Percentiles rank a stretch among this genome's conserved stretches.
phyloP scores from a whole-genome alignment of 2,329 filamentous ascomycete species.

The Moelleriella libera region DNA sequence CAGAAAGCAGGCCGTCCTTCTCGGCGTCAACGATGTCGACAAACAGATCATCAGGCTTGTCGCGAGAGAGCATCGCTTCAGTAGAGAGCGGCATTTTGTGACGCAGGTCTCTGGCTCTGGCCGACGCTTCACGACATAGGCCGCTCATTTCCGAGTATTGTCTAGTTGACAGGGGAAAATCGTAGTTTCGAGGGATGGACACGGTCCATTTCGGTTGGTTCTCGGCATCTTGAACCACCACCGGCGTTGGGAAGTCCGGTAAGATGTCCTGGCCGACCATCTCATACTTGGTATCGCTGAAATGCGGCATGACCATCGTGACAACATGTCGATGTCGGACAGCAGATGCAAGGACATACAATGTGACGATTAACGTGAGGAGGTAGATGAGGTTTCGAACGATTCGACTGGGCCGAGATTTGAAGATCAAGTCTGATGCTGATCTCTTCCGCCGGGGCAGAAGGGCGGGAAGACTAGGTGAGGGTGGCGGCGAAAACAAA shows the following conservation, averaged over 20 bases:
- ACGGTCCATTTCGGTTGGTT: conserved; percentile 66
- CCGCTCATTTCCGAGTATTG: conserved; percentile 59
- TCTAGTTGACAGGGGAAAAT: conserved; percentile 51
- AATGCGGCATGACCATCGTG: conserved; percentile 24
- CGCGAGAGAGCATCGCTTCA: conserved; percentile 35
- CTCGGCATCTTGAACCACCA: conserved; percentile 51
- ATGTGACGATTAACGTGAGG: conserved; percentile 30
- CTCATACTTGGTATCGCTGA: conserved; percentile 41
- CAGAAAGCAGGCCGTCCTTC: conserved; percentile 44
- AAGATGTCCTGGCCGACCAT: conserved; percentile 51
- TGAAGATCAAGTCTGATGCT: conserved; percentile 24
- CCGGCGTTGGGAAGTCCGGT: conserved; percentile 59
- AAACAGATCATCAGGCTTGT: conserved; percentile 52
- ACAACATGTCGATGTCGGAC: conserved; percentile 15
- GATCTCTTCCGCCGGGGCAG: conserved; percentile 52
- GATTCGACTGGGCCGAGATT: conserved; percentile 40
- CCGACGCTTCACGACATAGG: conserved; percentile 51
- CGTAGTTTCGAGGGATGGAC: conserved; percentile 52
- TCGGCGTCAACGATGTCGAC: conserved; percentile 65
- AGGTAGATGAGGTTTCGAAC: conserved; percentile 42
- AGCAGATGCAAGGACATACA: conserved; percentile 29
- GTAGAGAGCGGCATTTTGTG: conserved; percentile 24
- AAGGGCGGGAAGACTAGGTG: conserved; percentile 55
- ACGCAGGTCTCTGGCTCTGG: conserved; percentile 35
- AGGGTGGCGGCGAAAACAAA: conserved; percentile 53